A percentile compares a stretch with the other conserved stretches of the same genome.
These are phyloP conservation scores for Volvox carteri DNA, from an alignment of 163 green algal genomes.

Conservation along the genomic window DNA sequence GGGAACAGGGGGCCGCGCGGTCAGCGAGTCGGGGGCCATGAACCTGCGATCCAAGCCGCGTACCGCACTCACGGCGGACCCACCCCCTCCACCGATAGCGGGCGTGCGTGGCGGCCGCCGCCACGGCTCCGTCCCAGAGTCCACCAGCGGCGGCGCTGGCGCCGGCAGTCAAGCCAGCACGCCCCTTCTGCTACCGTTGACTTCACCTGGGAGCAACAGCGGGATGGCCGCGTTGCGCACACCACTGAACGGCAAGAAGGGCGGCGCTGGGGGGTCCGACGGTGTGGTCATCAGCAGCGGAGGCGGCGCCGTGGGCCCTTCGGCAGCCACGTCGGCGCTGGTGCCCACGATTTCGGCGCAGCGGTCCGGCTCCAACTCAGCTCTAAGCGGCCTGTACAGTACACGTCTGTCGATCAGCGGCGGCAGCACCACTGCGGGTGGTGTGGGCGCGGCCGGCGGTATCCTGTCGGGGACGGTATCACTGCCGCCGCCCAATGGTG, in stretches of 20 bases:
- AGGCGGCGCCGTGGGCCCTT: background rate
- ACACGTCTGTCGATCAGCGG: background rate
- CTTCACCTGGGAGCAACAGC: background rate
- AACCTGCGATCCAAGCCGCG: background rate
- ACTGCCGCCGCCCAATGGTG: background rate
- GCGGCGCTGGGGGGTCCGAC: conserved; percentile 8
- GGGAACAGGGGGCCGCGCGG: background rate
- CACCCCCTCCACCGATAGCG: conserved; percentile 28
- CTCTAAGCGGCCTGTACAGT: conserved; percentile 2
- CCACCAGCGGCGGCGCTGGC: background rate
- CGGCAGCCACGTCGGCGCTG: background rate
- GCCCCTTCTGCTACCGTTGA: background rate
- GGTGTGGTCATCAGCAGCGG: background rate
- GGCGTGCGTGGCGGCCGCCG: conserved; percentile 7
- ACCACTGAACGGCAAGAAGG: conserved; percentile 9
- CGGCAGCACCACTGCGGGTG: background rate
- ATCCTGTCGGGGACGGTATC: background rate
- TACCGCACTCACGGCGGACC: conserved; percentile 25
- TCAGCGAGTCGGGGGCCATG: conserved; percentile 35
- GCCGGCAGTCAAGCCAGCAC: background rate
- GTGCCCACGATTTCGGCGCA: conserved; percentile 16
- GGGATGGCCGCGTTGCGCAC: background rate
- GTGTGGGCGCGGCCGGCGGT: background rate
- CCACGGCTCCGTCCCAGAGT: background rate
- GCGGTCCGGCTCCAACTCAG: background rate